Evolutionary conservation across 192 early-diverging fungal genomes (phyloP).

Genomic region (Umbelopsis ramanniana): DNA sequence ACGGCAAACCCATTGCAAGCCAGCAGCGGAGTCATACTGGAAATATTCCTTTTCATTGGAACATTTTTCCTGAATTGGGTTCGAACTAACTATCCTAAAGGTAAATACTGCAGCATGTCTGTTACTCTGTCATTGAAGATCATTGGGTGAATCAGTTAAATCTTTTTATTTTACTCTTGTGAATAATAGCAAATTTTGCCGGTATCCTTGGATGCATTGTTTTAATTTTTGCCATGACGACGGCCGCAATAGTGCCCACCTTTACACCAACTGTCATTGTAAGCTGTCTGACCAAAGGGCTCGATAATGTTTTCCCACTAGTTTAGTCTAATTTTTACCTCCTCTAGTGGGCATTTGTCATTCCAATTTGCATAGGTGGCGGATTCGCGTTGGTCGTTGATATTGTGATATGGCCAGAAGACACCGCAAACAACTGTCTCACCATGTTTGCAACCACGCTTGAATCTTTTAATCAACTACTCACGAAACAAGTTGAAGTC

Average conservation of each 20-base stretch:
- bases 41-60: slow-evolving; percentile 35
- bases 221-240: slow-evolving; percentile 33
- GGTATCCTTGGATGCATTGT: slow-evolving; percentile 33
- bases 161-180: not conserved
- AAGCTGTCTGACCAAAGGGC: not conserved
- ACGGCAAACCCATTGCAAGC: slow-evolving; percentile 27
- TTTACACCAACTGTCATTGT: slow-evolving; percentile 30
- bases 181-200: slow-evolving; percentile 32
- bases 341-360: slow-evolving; percentile 36
- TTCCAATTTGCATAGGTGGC: slow-evolving; percentile 32
- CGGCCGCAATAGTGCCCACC: slow-evolving; percentile 20
- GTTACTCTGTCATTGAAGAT: not conserved
- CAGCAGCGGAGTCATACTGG: slow-evolving; percentile 26
- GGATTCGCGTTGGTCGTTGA: slow-evolving; percentile 29
- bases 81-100: slow-evolving; percentile 31
- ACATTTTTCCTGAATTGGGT: slow-evolving; percentile 33
- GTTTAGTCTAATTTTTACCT: not conserved
- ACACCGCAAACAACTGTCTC: slow-evolving; percentile 36
- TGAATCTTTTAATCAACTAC: slow-evolving; percentile 13
- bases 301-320: not conserved
- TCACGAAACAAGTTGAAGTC: slow-evolving; percentile 30
- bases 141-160: not conserved
- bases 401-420: slow-evolving; percentile 37
- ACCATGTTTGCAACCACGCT: slow-evolving; percentile 22
- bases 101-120: slow-evolving; percentile 6